Base-by-base conservation (phyloP, 345 rosid species). In the Eucalyptus melliodora region DNA sequence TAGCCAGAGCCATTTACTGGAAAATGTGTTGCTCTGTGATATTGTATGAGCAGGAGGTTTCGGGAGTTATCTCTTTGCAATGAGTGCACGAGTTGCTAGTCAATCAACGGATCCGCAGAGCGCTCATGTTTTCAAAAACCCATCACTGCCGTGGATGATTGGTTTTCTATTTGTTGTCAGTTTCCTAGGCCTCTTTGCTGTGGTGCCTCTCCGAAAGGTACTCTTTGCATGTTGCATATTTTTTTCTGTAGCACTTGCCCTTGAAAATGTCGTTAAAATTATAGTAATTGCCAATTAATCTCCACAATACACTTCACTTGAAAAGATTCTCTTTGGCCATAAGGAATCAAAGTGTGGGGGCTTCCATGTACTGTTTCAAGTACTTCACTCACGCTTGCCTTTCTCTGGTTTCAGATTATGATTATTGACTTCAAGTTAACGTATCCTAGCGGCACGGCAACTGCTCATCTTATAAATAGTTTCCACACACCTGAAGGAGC, bases 401-500 rank as follows among this genome's bases (percentile, higher is more conserved):
- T 34, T 47, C 83, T 87, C 60, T 77, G 37, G 56, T 87, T 12
- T 44, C 69, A 90, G 91, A 90, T 90, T 31, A 90, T 90, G 91
- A 90, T 90, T 50, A 88, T 90, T 23, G 91, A 90, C 87, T 90
- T 90, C 91, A 90, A 90, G 37, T 86, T 90, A 80, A 88, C 89
- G 0, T 90, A 90, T 90, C 91, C 91, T 50, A 90, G 91, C 7
- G 90, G 90, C 62, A 90, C 91, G 42, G 90, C 91, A 30, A 90
- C 91, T 53, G 91, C 91, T 69, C 87, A 88, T 88, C 90, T 90
- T 16, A 90, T 88, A 88, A 90, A 90, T 60, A 90, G 91, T 67
- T 88, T 90, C 88, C 91, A 90, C 90, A 90, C 91, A 44, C 91
- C 91, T 17, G 27, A 86, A 77, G 91, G 91, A n/a, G 90, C 91